Conservation (phyloP, 1,139 yeast species). For the Magnusiomyces fungicola region DNA sequence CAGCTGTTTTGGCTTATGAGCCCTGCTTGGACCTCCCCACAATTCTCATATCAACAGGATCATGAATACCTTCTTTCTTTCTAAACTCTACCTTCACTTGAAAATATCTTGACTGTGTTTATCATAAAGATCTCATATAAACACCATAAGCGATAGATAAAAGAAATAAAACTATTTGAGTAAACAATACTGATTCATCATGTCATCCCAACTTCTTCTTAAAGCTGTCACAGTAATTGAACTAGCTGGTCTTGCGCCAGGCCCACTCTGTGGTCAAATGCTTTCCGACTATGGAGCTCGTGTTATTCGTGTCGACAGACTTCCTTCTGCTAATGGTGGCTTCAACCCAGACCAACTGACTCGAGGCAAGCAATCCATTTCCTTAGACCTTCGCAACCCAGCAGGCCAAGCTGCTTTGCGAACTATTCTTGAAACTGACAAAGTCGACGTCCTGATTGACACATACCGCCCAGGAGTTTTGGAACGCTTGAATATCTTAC, state of each 20-base stretch:
- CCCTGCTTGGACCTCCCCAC: no score
- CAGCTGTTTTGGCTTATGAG: no score
- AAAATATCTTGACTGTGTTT: no score
- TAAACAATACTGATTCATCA: no score
- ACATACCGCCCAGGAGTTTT: conserved; percentile 32
- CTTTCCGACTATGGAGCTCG: conserved; percentile 35
- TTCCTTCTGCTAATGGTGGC: neutral
- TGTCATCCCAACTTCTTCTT: conserved; percentile 3
- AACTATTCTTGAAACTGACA: conserved; percentile 17
- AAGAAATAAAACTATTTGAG: no score
- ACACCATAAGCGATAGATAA: no score
- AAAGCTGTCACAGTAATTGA: conserved; percentile 17
- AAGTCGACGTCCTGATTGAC: conserved; percentile 29
- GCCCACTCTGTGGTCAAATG: conserved; percentile 22
- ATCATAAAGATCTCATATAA: no score
- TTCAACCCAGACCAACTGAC: conserved; percentile 28
- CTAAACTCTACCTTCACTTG: no score
- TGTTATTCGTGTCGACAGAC: conserved; percentile 28
- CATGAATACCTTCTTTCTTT: no score
- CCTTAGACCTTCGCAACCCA: conserved; percentile 26
- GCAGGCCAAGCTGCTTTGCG: conserved; percentile 24
- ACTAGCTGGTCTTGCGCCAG: conserved; percentile 24
- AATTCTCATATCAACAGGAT: no score
- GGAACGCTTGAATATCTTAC: conserved; percentile 28
- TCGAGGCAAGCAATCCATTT: conserved; percentile 31